A percentile compares a stretch with the other conserved stretches of the same genome.
These are phyloP conservation scores for Prosopis cineraria DNA, from an alignment of 306 rosid genomes.

Conservation along the genomic window DNA sequence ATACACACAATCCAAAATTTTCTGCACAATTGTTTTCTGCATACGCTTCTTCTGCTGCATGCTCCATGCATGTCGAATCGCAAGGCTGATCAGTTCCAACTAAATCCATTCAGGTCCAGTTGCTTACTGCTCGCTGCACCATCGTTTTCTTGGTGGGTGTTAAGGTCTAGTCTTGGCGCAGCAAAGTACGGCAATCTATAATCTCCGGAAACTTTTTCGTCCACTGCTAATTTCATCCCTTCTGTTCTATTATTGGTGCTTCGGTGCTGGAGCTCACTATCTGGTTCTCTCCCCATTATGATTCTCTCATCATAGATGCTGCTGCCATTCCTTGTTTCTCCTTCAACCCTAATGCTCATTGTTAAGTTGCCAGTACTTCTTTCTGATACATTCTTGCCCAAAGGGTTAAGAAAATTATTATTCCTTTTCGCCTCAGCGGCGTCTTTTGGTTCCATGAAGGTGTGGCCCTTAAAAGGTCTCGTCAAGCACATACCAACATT, in stretches of 20 bases:
- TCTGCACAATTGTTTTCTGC: neutral
- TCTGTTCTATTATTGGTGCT: conserved; percentile 38
- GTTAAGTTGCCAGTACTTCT: conserved; percentile 47
- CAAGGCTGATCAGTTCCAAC: conserved; percentile 51
- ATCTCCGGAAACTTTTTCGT: conserved; percentile 40
- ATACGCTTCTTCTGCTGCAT: conserved; percentile 13
- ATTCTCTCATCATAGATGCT: conserved; percentile 35
- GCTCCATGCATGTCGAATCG: neutral
- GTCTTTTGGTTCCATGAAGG: conserved; percentile 54
- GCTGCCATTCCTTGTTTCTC: conserved; percentile 47
- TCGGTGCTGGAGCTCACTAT: conserved; percentile 39
- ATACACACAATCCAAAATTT: conserved; percentile 12
- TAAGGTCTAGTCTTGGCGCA: conserved; percentile 70
- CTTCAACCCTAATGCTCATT: conserved; percentile 63
- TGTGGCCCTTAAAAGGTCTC: conserved; percentile 44
- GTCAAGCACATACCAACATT: conserved; percentile 44
- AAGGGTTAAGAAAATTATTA: conserved; percentile 42
- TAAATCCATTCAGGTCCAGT: conserved; percentile 54
- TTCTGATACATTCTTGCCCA: conserved; percentile 41
- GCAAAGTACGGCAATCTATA: conserved; percentile 53
- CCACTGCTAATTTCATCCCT: conserved; percentile 29
- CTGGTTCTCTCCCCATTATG: conserved; percentile 35
- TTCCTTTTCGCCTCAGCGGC: conserved; percentile 41
- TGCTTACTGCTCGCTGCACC: conserved; percentile 58
- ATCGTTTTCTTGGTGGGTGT: conserved; percentile 64